Conservation (phyloP, 1,139 yeast species). For the Pichia sp. region DNA sequence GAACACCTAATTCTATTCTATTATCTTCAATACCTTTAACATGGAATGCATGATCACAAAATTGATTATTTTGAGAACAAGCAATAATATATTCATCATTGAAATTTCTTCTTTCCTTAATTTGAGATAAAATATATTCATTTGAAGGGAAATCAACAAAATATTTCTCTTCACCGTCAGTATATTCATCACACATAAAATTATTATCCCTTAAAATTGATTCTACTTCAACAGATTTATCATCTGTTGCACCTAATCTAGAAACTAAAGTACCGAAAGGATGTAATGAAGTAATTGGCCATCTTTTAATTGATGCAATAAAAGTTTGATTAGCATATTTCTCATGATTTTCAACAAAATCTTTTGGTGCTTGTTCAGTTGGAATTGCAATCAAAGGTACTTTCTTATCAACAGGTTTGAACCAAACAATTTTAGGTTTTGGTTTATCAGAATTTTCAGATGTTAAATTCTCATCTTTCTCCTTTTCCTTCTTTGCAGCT, state of each 20-base stretch:
- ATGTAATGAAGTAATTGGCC: conserved; percentile 98
- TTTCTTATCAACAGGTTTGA: conserved; percentile 94
- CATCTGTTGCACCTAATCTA: conserved; percentile 76
- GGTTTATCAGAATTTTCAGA: conserved; percentile 33
- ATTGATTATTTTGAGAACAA: conserved; percentile 49
- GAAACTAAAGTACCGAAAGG: conserved; percentile 94
- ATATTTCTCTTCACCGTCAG: conserved; percentile 35
- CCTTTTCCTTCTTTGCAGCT: conserved; percentile 78
- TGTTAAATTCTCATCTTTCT: conserved; percentile 23
- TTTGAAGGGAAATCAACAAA: conserved; percentile 27
- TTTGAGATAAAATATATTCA: conserved; percentile 26
- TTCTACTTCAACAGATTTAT: conserved; percentile 72
- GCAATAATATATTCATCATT: conserved; percentile 59
- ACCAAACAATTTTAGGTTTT: conserved; percentile 95
- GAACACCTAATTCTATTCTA: conserved; percentile 68
- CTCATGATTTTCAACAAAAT: conserved; percentile 89
- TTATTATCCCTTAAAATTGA: conserved; percentile 90
- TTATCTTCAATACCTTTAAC: conserved; percentile 53
- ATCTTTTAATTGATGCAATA: conserved; percentile 92
- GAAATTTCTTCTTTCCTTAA: conserved; percentile 50
- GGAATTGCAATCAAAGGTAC: conserved; percentile 98
- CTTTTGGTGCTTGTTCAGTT: conserved; percentile 95
- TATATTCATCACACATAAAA: conserved; percentile 81
- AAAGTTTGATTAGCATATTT: conserved; percentile 73
- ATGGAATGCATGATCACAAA: conserved; percentile 75